Base-by-base conservation (phyloP, 2,329 filamentous ascomycete species). In the Trichoderma endophyticum region DNA sequence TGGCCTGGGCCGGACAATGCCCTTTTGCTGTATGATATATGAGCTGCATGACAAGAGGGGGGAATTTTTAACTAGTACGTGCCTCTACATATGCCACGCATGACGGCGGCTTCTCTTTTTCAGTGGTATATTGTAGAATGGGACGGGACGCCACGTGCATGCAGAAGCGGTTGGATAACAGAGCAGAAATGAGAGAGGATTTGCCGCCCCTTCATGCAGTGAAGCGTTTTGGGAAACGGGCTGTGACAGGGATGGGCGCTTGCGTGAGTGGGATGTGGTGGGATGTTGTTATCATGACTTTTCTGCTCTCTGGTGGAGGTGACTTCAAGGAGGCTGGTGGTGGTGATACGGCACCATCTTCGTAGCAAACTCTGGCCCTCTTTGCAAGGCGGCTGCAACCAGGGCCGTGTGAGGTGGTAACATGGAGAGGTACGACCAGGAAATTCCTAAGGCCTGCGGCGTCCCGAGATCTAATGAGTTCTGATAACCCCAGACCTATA, bases 131-230 rank as follows among this genome's bases (percentile, higher is more conserved):
- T 60, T 60, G 28, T 34, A 34, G 54, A 68, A 39, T 39, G 34
- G 51, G 34, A 60, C 65, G 65, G 54, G 65, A 59, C 24, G 65
- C 68, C 68, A 70, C 68, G 68, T 70, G 68, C 68, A 64, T 70
- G 48, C 68, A 70, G 66, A 61, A 61, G 66, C 66, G 66, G 66
- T 48, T 62, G 39, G 59, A 64, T 24, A 57, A n/a, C 60, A 70
- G 57, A 39, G 26, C 21, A 39, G 28, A 57, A 34, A 51, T 48
- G 57, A 28, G 60, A 30, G 32, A 60, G 54, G 43, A 43, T 64
- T 63, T 70, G 68, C 68, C 56, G 68, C 68, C 24, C 24, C 60
- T 56, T 65, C 54, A 71, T 71, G 69, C 69, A 60, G 32, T n/a
- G 32, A 32, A 71, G 61, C 51, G 36, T 71, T 71, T 71, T 59